Percentiles rank a stretch among this genome's conserved stretches.
phyloP scores from a whole-genome alignment of 768 basidiomycete genomes.

The Pulveroboletus sp. region DNA sequence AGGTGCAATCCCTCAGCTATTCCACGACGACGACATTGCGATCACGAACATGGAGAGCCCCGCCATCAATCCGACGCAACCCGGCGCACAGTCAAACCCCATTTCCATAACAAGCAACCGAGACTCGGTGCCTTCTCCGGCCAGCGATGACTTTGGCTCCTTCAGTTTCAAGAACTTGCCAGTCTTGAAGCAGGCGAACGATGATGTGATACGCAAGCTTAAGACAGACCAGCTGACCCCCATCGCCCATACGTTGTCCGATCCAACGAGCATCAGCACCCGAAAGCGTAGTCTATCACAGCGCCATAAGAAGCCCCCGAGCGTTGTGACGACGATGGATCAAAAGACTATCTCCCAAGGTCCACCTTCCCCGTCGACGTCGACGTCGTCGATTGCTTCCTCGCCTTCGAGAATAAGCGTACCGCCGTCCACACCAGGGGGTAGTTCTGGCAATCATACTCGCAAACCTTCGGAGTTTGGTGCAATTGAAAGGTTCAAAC shows the following conservation, averaged over 20 bases:
- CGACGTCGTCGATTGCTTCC: conserved; percentile 86
- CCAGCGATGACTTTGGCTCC: conserved; percentile 89
- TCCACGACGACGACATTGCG: conserved; percentile 82
- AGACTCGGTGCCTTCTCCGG: conserved; percentile 46
- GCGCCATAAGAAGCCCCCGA: conserved; percentile 74
- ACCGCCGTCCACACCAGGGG: conserved; percentile 68
- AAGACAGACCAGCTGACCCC: conserved; percentile 86
- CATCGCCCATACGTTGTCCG: conserved; percentile 65
- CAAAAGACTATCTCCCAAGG: conserved; percentile 59
- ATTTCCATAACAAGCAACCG: conserved; percentile 33
- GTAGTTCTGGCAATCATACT: conserved; percentile 48
- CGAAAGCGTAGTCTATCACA: conserved; percentile 81
- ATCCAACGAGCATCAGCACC: conserved; percentile 52
- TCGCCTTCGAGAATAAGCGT: conserved; percentile 76
- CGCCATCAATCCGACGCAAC: conserved; percentile 20
- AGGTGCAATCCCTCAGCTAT: conserved; percentile 84
- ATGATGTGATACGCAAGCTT: conserved; percentile 94
- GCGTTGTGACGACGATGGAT: conserved; percentile 67
- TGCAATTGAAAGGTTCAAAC: conserved; percentile 84
- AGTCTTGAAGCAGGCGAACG: conserved; percentile 95
- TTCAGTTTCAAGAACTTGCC: conserved; percentile 99
- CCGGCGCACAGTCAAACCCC: conserved; percentile 7
- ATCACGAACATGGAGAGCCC: conserved; percentile 50
- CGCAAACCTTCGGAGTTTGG: conserved; percentile 90
- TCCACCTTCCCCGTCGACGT: conserved; percentile 89